These are phyloP conservation scores for Lentinula detonsa DNA, from an alignment of 768 basidiomycete species.

Conservation along the genomic window DNA sequence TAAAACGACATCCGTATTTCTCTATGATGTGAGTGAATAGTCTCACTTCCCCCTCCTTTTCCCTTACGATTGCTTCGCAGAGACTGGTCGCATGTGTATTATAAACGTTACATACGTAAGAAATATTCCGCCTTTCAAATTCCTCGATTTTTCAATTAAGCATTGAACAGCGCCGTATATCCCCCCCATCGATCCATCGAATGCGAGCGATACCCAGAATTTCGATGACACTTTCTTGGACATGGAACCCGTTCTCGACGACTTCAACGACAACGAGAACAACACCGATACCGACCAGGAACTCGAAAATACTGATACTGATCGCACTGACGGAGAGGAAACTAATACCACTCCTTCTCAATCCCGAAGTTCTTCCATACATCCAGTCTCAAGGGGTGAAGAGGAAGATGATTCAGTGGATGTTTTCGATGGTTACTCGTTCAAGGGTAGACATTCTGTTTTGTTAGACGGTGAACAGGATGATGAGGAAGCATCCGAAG, in stretches of 20 bases:
- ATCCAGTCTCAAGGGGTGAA: conserved; percentile 21
- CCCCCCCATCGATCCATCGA: conserved; percentile 83
- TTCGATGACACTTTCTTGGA: conserved; percentile 97
- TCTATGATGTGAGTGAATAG: conserved; percentile 70
- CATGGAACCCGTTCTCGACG: conserved; percentile 90
- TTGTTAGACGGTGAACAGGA: conserved; percentile 70
- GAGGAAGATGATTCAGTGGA: conserved; percentile 54
- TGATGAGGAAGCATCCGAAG: conserved; percentile 37
- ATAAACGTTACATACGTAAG: conserved; percentile 88
- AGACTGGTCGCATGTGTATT: conserved; percentile 92
- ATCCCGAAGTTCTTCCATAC: conserved; percentile 70
- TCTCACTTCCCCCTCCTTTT: not conserved
- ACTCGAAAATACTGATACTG: conserved; percentile 48
- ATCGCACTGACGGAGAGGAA: conserved; percentile 70
- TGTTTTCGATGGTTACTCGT: conserved; percentile 92
- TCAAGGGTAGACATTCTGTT: conserved; percentile 81
- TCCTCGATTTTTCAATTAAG: not conserved
- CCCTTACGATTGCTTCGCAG: conserved; percentile 30
- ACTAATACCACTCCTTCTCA: conserved; percentile 76
- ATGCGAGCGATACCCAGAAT: conserved; percentile 95
- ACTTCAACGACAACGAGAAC: conserved; percentile 56
- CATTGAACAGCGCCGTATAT: conserved; percentile 74
- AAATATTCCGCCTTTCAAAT: not conserved
- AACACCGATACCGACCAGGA: conserved; percentile 51
- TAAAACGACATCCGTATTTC: conserved; percentile 94